Evolutionary conservation across 2,329 filamentous ascomycete genomes (phyloP).

Genomic region (Stachybotrys chartarum): DNA sequence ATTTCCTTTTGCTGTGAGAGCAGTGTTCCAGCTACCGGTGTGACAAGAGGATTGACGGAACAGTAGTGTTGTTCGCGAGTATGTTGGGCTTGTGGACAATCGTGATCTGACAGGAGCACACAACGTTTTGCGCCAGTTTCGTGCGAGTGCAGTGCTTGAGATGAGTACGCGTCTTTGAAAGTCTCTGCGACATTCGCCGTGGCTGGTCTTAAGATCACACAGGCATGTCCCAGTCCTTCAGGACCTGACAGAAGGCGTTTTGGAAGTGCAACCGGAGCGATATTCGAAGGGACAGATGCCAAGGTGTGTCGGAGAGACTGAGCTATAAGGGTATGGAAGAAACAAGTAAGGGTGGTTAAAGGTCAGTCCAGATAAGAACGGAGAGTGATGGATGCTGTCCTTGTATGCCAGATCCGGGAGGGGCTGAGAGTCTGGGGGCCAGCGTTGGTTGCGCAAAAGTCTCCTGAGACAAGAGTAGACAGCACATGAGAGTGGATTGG

Average conservation of each 20-base stretch:
- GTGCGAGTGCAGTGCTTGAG: slow-evolving; percentile 21
- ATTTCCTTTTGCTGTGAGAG: neutral
- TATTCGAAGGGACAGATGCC: slow-evolving; percentile 12
- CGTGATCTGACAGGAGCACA: slow-evolving; percentile 15
- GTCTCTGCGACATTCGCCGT: slow-evolving; percentile 16
- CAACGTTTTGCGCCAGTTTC: slow-evolving; percentile 13
- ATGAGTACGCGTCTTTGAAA: slow-evolving; percentile 30
- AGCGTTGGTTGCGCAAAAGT: slow-evolving; percentile 30
- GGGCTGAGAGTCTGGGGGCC: slow-evolving; percentile 17
- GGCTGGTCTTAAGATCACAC: slow-evolving; percentile 19
- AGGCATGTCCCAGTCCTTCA: slow-evolving; percentile 2
- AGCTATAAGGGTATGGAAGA: neutral
- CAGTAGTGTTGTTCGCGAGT: slow-evolving; percentile 3
- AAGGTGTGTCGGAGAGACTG: neutral
- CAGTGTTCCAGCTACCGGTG: slow-evolving; percentile 12
- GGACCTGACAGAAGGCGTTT: neutral
- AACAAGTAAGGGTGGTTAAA: slow-evolving; percentile 7
- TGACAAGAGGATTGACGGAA: slow-evolving; percentile 13
- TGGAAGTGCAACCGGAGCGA: neutral
- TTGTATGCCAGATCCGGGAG: slow-evolving; percentile 1
- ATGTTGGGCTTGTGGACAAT: slow-evolving; percentile 12
- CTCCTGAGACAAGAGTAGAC: slow-evolving; percentile 33
- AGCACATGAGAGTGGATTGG: slow-evolving; percentile 26
- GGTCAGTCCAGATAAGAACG: slow-evolving; percentile 14
- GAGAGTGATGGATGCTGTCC: slow-evolving; percentile 11